Evolutionary conservation across 2,329 filamentous ascomycete genomes (phyloP).

Genomic region (Didymella pinodella): DNA sequence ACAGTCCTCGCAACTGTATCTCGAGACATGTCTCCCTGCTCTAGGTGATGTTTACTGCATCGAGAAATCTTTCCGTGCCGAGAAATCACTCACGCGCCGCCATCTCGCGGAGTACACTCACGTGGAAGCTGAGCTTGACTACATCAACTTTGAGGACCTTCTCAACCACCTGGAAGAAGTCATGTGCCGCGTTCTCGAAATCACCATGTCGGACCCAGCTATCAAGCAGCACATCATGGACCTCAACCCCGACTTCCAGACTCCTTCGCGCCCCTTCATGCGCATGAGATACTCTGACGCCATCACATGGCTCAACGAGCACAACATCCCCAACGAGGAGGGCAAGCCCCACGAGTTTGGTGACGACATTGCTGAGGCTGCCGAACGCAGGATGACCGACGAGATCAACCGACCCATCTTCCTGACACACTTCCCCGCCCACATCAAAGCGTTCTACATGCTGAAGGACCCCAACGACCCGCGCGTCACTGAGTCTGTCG

Average conservation of each 20-base stretch:
- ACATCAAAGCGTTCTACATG: conserved; percentile 99
- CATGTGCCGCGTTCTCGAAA: conserved; percentile 84
- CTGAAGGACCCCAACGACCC: conserved; percentile 80
- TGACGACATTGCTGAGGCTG: conserved; percentile 97
- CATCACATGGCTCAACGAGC: conserved; percentile 90
- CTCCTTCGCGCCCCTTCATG: conserved; percentile 84
- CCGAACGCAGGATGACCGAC: conserved; percentile 96
- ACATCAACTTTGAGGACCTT: conserved; percentile 90
- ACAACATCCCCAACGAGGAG: conserved; percentile 93
- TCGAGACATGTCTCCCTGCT: conserved; percentile 90
- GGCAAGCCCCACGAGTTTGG: conserved; percentile 89
- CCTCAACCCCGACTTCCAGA: conserved; percentile 89
- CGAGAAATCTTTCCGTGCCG: conserved; percentile 97
- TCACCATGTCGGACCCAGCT: conserved; percentile 75
- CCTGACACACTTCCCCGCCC: conserved; percentile 93
- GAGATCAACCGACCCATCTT: conserved; percentile 95
- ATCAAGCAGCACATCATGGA: conserved; percentile 78
- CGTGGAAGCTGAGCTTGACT: conserved; percentile 95
- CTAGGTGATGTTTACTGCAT: conserved; percentile 97
- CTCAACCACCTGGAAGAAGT: conserved; percentile 86
- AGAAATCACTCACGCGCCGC: conserved; percentile 92
- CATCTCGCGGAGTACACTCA: conserved; percentile 97
- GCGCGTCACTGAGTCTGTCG: conserved; percentile 91
- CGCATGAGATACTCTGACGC: conserved; percentile 96
- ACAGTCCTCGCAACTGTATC: conserved; percentile 95